Conservation (phyloP, 768 basidiomycete genomes). For the Neoboletus subvelutipes region DNA sequence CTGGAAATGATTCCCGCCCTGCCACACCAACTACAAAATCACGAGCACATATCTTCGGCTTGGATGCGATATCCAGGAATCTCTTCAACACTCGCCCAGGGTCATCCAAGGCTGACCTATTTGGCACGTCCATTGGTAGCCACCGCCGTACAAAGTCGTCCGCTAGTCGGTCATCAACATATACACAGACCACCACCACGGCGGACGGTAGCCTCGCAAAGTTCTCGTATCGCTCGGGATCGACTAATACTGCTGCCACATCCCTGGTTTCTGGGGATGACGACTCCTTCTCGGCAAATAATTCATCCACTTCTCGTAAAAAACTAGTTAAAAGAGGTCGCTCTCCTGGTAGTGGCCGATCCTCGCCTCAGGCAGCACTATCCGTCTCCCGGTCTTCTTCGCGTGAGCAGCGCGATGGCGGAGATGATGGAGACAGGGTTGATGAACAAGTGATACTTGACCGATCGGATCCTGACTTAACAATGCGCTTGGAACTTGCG, state of each 20-base stretch:
- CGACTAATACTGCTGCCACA: constrained; percentile 63
- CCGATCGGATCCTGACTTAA: constrained; percentile 73
- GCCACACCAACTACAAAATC: constrained; percentile 83
- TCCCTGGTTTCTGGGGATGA: constrained; percentile 63
- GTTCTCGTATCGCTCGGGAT: constrained; percentile 70
- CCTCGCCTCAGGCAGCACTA: constrained; percentile 34
- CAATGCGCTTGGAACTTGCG: constrained; percentile 77
- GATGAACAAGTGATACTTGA: constrained; percentile 46
- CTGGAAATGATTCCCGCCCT: constrained; percentile 74
- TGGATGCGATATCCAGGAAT: constrained; percentile 89
- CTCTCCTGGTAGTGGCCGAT: constrained; percentile 40
- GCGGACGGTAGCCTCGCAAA: constrained; percentile 66
- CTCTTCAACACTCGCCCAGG: constrained; percentile 75
- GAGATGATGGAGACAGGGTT: constrained; percentile 47
- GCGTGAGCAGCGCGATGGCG: constrained; percentile 38
- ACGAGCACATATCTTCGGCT: constrained; percentile 78
- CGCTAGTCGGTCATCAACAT: constrained; percentile 68
- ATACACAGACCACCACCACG: constrained; percentile 69
- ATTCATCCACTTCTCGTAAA: constrained; percentile 46
- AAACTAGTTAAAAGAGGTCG: constrained; percentile 46
- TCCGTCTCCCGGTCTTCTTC: constrained; percentile 46
- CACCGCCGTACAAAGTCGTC: constrained; percentile 64
- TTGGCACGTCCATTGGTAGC: constrained; percentile 68
- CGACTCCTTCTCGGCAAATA: constrained; percentile 48
- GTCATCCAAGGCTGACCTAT: constrained; percentile 70